Percentiles rank a stretch among this genome's conserved stretches.
phyloP scores from a whole-genome alignment of 2,329 filamentous ascomycete genomes.

The Byssothecium circinans region DNA sequence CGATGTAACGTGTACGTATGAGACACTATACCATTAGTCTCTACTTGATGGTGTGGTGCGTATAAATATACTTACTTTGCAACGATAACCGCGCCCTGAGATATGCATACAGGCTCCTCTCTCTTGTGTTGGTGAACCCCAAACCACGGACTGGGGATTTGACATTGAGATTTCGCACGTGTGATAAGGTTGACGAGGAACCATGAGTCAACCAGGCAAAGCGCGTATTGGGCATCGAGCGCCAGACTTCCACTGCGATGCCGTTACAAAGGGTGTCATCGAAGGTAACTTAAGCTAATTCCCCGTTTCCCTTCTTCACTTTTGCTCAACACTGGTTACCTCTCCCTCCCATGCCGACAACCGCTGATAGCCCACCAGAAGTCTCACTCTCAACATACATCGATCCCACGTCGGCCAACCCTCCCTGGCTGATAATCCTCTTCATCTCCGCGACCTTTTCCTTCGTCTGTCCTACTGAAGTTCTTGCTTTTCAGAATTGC shows the following conservation, averaged over 20 bases:
- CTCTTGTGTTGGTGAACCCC: too few species aligned
- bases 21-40: background rate
- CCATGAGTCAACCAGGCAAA: slow-evolving; percentile 23
- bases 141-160: too few species aligned
- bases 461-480: slow-evolving; percentile 68
- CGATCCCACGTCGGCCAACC: too few species aligned
- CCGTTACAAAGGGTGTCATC: slow-evolving; percentile 21
- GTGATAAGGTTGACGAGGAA: too few species aligned
- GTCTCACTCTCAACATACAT: too few species aligned
- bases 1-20: background rate
- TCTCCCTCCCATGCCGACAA: too few species aligned
- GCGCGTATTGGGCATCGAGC: slow-evolving; percentile 32
- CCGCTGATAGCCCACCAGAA: too few species aligned
- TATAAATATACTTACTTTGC: too few species aligned
- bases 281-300: slow-evolving; percentile 15
- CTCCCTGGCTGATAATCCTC: slow-evolving; percentile 60
- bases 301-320: background rate
- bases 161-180: too few species aligned
- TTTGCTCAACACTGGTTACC: too few species aligned
- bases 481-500: slow-evolving; percentile 65
- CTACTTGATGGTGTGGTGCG: background rate
- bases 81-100: too few species aligned
- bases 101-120: too few species aligned
- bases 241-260: slow-evolving; percentile 32
- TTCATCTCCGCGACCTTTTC: slow-evolving; percentile 71